phyloP scores from a whole-genome alignment of 2,329 filamentous ascomycete species.

The Colletotrichum kahawae region DNA sequence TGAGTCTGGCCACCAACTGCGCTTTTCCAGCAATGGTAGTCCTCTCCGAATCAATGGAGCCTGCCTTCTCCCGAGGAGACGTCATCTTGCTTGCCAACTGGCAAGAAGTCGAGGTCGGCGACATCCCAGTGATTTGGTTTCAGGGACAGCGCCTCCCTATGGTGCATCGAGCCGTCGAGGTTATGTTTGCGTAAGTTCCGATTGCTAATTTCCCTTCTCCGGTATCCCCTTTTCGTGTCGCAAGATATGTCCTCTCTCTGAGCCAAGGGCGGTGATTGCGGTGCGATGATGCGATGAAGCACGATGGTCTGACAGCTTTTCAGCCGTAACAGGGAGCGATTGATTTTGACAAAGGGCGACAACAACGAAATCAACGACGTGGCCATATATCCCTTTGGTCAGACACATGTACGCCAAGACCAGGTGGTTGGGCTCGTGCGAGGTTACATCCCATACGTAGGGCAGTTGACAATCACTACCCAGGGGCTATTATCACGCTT shows the following conservation, averaged over 20 bases:
- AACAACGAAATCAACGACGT: background rate
- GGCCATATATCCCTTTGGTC: background rate
- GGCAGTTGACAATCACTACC: background rate
- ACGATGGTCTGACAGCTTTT: background rate
- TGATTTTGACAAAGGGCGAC: background rate
- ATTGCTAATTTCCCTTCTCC: fast-evolving
- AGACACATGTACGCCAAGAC: background rate
- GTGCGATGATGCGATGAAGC: background rate
- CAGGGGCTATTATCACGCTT: background rate
- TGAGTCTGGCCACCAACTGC: background rate
- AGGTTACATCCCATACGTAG: background rate
- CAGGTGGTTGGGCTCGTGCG: background rate
- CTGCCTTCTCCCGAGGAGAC: background rate
- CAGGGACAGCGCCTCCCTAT: background rate
- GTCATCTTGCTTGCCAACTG: background rate
- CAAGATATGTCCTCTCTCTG: background rate
- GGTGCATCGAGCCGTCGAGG: background rate
- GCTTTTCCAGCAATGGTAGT: background rate
- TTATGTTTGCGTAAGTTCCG: background rate
- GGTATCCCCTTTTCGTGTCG: fast-evolving
- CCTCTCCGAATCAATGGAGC: background rate
- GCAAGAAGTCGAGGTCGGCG: background rate
- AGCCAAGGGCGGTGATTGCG: background rate
- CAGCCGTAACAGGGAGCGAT: background rate
- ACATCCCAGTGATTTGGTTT: background rate